Base-by-base conservation (phyloP, 1,284 basidiomycete genomes). In the Lignosus rhinocerotis region DNA sequence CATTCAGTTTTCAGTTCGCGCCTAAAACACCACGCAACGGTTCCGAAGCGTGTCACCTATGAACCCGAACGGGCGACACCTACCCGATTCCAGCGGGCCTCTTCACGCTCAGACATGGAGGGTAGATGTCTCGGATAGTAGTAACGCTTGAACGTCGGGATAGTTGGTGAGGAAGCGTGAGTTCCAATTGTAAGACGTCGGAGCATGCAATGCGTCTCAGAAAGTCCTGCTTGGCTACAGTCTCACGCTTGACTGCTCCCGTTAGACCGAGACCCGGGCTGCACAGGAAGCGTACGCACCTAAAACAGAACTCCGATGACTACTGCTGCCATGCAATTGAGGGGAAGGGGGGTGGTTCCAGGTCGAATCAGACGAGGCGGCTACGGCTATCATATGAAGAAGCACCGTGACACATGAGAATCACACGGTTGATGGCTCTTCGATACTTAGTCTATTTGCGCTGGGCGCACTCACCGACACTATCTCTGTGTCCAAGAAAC, bases 1-100 rank as follows among this genome's bases (percentile, higher is more conserved):
- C 44, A 34, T 6, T 44, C 16, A 31, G 31, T 39, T 8, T 4
- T 21, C 38, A 11, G 34, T 21, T 12, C 4, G 11, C 19, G 36
- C 25, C 25, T 2, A 25, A 25, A 25, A 25, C 25, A 25, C 25
- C 25, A 25, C 25, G 25, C 25, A 25, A 25, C 25, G 2, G 25
- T 25, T 25, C 25, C 25, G 25, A 25, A 25, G 25, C 25, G 25
- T 25, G 25, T 25, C 25, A 4, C 2, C 4, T 25, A 25, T 25
- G 25, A 14, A 47, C 16, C 49, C 21, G 46, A 36, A 2, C 25
- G 25, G 48, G 46, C 16, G 34, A 7, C 12, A 54, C 59, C 25
- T 45, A 64, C 62, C 9, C 62, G 51, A 32, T 64, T 64, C 62
- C 62, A 64, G 36, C 49, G 60, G 9, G 52, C 39, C 33, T 64